Conservation (phyloP, 257 asterid genomes). For the Nicotiana benthamiana region DNA sequence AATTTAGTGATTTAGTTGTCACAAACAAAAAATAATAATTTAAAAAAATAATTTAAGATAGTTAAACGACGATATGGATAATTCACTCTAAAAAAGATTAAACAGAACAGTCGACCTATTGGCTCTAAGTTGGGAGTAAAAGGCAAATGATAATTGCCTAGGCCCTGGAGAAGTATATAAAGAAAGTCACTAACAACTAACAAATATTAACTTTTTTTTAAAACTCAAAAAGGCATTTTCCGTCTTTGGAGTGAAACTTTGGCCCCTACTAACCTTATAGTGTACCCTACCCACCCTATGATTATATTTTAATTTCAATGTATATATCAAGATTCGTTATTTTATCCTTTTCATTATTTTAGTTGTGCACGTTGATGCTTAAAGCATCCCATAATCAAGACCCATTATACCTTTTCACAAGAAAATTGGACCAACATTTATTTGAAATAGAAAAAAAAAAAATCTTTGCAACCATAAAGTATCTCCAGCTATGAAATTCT, state of each 20-base stretch:
- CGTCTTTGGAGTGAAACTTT: conserved; percentile 8
- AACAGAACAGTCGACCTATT: no score
- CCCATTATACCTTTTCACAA: background rate
- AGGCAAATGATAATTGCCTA: background rate
- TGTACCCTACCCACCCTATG: background rate
- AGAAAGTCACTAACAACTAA: background rate
- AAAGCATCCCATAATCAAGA: background rate
- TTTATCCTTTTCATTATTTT: conserved; percentile 8
- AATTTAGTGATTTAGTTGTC: no score
- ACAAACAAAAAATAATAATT: no score
- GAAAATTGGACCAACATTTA: background rate
- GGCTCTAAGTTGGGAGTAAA: background rate
- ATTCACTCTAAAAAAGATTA: no score
- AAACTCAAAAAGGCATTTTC: conserved; percentile 7
- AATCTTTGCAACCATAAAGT: background rate
- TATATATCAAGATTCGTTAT: conserved; percentile 9
- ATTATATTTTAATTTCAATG: background rate
- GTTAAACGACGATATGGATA: no score
- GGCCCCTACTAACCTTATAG: background rate
- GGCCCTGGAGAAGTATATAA: background rate
- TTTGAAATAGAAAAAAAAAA: background rate
- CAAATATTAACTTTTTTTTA: background rate
- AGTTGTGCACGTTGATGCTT: conserved; percentile 12
- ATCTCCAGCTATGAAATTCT: background rate
- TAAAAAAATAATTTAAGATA: no score